Percentiles rank a stretch among this genome's conserved stretches.
Evolutionary conservation across 2,329 filamentous ascomycete genomes (phyloP).

Genomic region (Neonectria coccinea): DNA sequence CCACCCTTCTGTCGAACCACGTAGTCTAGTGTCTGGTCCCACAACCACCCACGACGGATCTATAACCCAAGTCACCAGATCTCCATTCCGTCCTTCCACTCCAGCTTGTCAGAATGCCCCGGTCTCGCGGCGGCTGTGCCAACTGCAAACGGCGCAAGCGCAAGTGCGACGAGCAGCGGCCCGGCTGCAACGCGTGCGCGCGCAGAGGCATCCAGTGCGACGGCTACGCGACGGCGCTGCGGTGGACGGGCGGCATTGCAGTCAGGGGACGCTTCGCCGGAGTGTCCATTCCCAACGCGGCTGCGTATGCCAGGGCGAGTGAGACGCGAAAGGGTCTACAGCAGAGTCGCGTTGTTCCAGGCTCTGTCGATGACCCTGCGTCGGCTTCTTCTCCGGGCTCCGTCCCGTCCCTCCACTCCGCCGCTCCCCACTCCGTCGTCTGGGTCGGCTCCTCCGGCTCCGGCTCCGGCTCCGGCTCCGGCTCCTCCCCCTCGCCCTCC

Average conservation of each 20-base stretch:
- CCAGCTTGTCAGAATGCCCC: slow-evolving; percentile 26
- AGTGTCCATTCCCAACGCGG: slow-evolving; percentile 34
- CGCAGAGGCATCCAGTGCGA: slow-evolving; percentile 38
- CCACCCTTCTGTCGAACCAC: neutral
- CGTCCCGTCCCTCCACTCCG: neutral
- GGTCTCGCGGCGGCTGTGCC: slow-evolving; percentile 42
- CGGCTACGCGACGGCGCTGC: slow-evolving; percentile 38
- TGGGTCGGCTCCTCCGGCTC: slow-evolving; percentile 6
- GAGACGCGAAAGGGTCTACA: no score
- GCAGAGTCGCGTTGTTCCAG: no score
- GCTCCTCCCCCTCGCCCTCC: slow-evolving; percentile 11
- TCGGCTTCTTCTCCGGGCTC: no score
- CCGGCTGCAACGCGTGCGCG: slow-evolving; percentile 36
- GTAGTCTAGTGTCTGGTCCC: no score
- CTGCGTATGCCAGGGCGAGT: neutral
- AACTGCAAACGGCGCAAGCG: slow-evolving; percentile 44
- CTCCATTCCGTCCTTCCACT: no score
- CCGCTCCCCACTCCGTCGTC: slow-evolving; percentile 19
- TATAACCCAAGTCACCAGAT: neutral
- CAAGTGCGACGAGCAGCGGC: slow-evolving; percentile 42
- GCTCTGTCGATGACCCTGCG: no score
- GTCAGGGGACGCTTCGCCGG: slow-evolving; percentile 42
- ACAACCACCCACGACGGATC: neutral
- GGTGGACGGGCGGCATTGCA: slow-evolving; percentile 44
- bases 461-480: slow-evolving; percentile 12